Evolutionary conservation across 2,329 filamentous ascomycete genomes (phyloP).

Genomic region (Colletotrichum tropicicola): DNA sequence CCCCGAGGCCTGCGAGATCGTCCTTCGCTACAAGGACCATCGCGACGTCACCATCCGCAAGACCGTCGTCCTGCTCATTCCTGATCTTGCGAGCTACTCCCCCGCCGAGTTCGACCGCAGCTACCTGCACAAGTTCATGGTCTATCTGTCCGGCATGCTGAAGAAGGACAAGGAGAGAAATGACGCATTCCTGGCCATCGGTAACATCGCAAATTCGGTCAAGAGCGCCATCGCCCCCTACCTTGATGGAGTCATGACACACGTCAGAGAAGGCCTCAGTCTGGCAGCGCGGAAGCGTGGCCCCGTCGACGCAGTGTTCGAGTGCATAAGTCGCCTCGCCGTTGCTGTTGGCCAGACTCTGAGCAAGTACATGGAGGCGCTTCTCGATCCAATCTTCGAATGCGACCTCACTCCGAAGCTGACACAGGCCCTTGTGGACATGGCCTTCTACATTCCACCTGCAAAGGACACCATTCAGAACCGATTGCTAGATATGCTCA

Average conservation of each 20-base stretch:
- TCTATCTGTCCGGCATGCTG: constrained; percentile 91
- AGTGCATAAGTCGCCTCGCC: constrained; percentile 96
- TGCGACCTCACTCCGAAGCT: constrained; percentile 94
- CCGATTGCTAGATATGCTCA: constrained; percentile 91
- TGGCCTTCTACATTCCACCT: constrained; percentile 98
- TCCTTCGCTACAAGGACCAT: constrained; percentile 92
- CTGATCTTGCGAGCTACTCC: constrained; percentile 90
- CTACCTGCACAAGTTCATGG: constrained; percentile 96
- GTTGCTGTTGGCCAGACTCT: constrained; percentile 95
- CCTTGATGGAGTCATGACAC: constrained; percentile 90
- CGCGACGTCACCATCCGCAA: constrained; percentile 87
- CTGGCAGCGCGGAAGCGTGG: constrained; percentile 75
- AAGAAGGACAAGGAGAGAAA: constrained; percentile 96
- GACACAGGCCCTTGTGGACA: constrained; percentile 94
- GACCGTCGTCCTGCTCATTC: constrained; percentile 91
- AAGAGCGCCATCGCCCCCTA: constrained; percentile 96
- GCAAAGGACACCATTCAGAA: constrained; percentile 95
- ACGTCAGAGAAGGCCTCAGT: constrained; percentile 90
- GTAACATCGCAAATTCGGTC: constrained; percentile 94
- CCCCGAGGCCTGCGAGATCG: constrained; percentile 89
- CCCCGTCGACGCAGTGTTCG: constrained; percentile 84
- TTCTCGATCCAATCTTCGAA: constrained; percentile 95
- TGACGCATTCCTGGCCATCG: constrained; percentile 93
- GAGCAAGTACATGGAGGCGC: constrained; percentile 97
- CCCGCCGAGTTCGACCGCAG: constrained; percentile 87